Percentiles rank a stretch among this genome's conserved stretches.
phyloP scores from a whole-genome alignment of 208 protist genomes.

The Wallacemonas sp. region DNA sequence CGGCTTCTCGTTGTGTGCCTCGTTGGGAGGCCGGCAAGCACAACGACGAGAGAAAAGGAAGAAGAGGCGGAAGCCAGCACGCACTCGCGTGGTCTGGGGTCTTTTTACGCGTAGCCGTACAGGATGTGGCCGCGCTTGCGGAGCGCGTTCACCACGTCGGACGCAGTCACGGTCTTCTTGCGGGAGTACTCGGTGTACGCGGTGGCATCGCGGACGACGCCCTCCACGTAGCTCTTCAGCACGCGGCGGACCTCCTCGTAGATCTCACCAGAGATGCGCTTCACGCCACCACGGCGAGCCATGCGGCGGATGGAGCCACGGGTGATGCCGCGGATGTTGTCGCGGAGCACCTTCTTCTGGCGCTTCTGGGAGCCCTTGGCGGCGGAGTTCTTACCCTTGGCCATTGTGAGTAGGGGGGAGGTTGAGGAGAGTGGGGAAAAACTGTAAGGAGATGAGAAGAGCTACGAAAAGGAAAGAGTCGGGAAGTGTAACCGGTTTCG shows the following conservation, averaged over 20 bases:
- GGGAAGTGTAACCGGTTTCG: slow-evolving; percentile 4
- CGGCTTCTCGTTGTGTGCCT: too few species aligned
- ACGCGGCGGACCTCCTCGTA: slow-evolving; percentile 32
- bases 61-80: too few species aligned
- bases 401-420: background rate
- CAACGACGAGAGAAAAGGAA: too few species aligned
- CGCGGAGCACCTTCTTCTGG: slow-evolving; percentile 42
- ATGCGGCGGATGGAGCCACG: slow-evolving; percentile 53
- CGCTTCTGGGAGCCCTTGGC: too few species aligned
- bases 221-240: too few species aligned
- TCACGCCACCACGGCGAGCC: slow-evolving; percentile 66
- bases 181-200: too few species aligned
- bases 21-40: too few species aligned
- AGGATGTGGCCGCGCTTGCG: slow-evolving; percentile 65
- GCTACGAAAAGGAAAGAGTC: background rate
- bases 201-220: too few species aligned
- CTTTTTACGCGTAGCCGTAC: slow-evolving; percentile 3
- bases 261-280: slow-evolving; percentile 43
- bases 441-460: background rate
- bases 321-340: slow-evolving; percentile 50
- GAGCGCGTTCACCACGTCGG: slow-evolving; percentile 70
- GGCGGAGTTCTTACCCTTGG: too few species aligned
- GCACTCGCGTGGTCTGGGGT: too few species aligned
- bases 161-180: slow-evolving; percentile 64
- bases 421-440: background rate